Base-by-base conservation (phyloP, 106 monocot genomes). In the Allium cepa region DNA sequence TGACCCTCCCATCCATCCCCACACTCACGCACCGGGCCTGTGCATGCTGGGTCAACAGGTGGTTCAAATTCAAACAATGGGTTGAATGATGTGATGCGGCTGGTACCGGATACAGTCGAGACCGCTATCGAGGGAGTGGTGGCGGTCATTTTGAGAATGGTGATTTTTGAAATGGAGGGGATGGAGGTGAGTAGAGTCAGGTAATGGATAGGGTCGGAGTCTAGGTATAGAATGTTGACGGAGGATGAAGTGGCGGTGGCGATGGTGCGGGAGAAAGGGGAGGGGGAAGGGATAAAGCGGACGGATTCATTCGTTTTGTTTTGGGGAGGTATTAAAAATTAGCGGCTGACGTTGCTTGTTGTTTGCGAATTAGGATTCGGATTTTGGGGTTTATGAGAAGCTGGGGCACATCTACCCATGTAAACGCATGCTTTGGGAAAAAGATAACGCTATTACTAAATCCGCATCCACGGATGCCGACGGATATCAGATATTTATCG, bases 221-320 rank as follows among this genome's bases (percentile, higher is more conserved):
- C 46, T 56, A 81, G 68, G 63, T 80, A 76, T 49, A 81, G 84
- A 71, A 97, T 73, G 51, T 86, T 84, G 65, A 86, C 48, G 76
- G 90, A 27, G 50, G 46, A 51, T 28, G 86, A 53, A 65, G 77
- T 73, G 68, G 88, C 85, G 68, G 77, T 63, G 74, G 73, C 71
- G 69, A 79, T 28, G 82, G 81, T 60, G 72, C 90, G 87, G 69
- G 76, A 69, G 76, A 81, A 88, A 75, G 88, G 71, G 56, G 85
- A 91, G 73, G 74, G 9, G 10, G 85, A 52, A 11, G 85, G 74
- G 49, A 90, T 75, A 83, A 85, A 93, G 49, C 93, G 86, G 70
- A 93, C 75, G 68, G 75, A 60, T 61, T 81, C 83, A 88, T 52
- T 46, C 79, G 69, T 50, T 80, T 85, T 27, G 77, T 71, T n/a